These are phyloP conservation scores for Phialocephala sp. DNA, from an alignment of 2,329 filamentous ascomycete genomes.

Conservation along the genomic window DNA sequence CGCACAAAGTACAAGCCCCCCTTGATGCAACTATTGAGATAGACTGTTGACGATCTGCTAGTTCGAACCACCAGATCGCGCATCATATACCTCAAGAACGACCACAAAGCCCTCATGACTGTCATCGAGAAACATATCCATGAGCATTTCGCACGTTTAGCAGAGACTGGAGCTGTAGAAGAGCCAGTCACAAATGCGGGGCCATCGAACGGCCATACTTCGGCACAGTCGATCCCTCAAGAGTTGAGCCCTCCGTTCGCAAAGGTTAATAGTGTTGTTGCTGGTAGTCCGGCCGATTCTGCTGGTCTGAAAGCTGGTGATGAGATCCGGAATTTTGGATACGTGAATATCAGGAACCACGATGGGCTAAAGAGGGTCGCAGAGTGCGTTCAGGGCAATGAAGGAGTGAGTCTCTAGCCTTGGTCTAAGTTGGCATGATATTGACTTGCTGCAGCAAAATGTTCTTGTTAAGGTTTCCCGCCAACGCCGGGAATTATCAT, in stretches of 20 bases:
- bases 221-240: constrained; percentile 44
- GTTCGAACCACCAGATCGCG: constrained; percentile 91
- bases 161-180: constrained; percentile 47
- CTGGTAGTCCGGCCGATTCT: constrained; percentile 78
- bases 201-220: constrained; percentile 37
- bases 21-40: neutral
- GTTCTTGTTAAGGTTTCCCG: constrained; percentile 70
- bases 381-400: constrained; percentile 88
- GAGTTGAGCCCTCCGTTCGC: constrained; percentile 73
- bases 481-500: constrained; percentile 61
- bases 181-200: constrained; percentile 34
- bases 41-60: constrained; percentile 46
- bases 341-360: constrained; percentile 82
- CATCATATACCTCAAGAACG: constrained; percentile 89
- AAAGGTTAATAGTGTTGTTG: constrained; percentile 82
- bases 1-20: constrained; percentile 73
- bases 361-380: constrained; percentile 84
- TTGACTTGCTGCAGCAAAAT: constrained; percentile 57
- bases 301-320: constrained; percentile 85
- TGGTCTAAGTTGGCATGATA: constrained; percentile 1
- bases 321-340: constrained; percentile 82
- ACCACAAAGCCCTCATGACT: constrained; percentile 89
- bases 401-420: constrained; percentile 68
- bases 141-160: constrained; percentile 79
- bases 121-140: constrained; percentile 86